Percentiles rank a stretch among this genome's conserved stretches.
phyloP scores from a whole-genome alignment of 1,284 basidiomycete species.

The Flammula alnicola region DNA sequence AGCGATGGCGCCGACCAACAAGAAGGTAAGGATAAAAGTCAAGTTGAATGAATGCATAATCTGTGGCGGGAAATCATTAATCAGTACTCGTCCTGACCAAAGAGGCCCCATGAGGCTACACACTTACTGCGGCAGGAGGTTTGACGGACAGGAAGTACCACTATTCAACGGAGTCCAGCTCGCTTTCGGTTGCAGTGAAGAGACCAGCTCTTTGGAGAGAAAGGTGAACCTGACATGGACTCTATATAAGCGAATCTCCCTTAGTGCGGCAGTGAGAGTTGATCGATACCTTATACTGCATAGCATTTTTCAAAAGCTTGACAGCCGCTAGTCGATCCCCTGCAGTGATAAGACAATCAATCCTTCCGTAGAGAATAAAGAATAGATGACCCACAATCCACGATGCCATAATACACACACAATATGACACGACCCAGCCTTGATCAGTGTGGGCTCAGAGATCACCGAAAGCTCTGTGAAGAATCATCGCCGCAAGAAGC shows the following conservation, averaged over 20 bases:
- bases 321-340: not conserved
- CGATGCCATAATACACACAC: no score
- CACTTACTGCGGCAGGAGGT: no score
- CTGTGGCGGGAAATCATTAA: no score
- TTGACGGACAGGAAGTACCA: not conserved
- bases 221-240: not conserved
- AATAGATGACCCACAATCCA: no score
- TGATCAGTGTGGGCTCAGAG: no score
- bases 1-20: not conserved
- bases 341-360: no score
- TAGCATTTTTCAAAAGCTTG: not conserved
- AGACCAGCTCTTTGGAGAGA: conserved; percentile 22
- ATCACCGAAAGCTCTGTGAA: no score
- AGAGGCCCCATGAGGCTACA: no score
- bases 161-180: conserved; percentile 21
- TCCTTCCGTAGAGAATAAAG: no score
- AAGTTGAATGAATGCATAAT: not conserved
- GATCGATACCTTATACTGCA: conserved; percentile 9
- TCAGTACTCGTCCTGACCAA: no score
- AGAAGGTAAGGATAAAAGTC: not conserved
- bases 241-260: conserved; percentile 16
- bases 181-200: conserved; percentile 12
- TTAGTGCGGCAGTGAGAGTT: conserved; percentile 2
- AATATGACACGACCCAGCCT: no score
- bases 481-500: no score